Evolutionary conservation across 1,284 basidiomycete genomes (phyloP), one percentile per base, ranked within the genome.

Genomic region (Ceratobasidium sp.): DNA sequence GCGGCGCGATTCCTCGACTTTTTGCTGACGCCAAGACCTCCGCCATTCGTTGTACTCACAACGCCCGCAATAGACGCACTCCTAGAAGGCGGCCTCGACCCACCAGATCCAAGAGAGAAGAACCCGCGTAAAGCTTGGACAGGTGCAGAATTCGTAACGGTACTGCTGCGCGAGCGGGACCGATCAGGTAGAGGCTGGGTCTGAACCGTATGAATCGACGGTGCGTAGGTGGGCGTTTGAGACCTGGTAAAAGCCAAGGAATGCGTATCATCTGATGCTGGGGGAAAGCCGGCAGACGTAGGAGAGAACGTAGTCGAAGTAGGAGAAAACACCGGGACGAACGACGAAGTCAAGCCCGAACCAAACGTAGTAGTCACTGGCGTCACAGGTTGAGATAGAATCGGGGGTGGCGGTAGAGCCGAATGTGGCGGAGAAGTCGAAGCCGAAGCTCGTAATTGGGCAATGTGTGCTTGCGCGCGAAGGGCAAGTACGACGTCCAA

Each of bases 61-160:
- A 5, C n/a, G n/a, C n/a, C 58, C 4, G 71, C 58, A 46, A 75
- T 26, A 28, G 49, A 66, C 6, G 72, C 72, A 39, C 72, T 66
- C n/a, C 72, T 49, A n/a, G 72, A 76, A 39, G 72, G 72, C 13
- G 72, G 72, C 44, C 72, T 3, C 23, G 67, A 69, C 26, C 67
- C 67, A n/a, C 67, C 67, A 39, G 60, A 64, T 28, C 53, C 69
- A 26, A 58, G 55, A 44, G 40, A 46, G 33, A 76, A 76, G 33
- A 76, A 76, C 7, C 72, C 72, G 15, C 61, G 60, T 20, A 76
- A n/a, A 44, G 72, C 72, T 20, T 76, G 72, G 49, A 76, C 72
- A 49, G 72, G 72, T 9, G 72, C 61, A n/a, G 72, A 76, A 28
- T 55, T 76, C 5, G 72, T 66, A 15, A 76, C 72, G 15, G 72